Base-by-base conservation (phyloP, 108 stramenopile species). In the Fragilariopsis cylindrus region DNA sequence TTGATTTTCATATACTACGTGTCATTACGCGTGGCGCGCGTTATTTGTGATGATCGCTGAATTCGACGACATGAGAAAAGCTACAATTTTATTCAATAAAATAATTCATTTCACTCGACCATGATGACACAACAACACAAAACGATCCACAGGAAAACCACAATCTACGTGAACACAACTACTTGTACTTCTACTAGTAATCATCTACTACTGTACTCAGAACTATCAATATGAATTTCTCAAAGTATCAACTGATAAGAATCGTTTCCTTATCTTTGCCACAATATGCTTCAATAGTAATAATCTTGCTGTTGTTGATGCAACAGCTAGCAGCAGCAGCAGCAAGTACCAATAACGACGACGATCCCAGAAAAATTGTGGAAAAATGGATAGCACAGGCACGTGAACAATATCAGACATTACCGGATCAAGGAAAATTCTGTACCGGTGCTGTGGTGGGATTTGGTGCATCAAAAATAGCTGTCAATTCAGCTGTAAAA, bases 361-460 rank as follows among this genome's bases (percentile, higher is more conserved):
- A n/a, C 30, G 67, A 68, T 50, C 18, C 67, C 3, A 50, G 13
- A 6, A 21, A 52, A 11, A 52, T 50, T 30, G n/a, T 68, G 0
- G 21, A 68, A 68, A 48, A 68, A 40, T 68, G 67, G 67, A 9
- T 50, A 8, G 39, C 48, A n/a, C n/a, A 9, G 15, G 57, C 57
- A 9, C 48, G 63, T 62, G 46, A 77, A 66, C 70, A 72, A 49
- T 88, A 83, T 62, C 80, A 84, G 8, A 66, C 72, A 3, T 60
- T 88, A 11, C 77, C 84, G 21, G 77, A 81, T 3, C 55, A 72
- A 42, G 84, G 82, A 58, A 80, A 85, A 74, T 83, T 88, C 48
- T 79, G 75, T 18, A 74, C 76, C 6, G 82, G 82, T 7, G 87
- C 87, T 15, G 84, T 62, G 30, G 71, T 70, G 45, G 87, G 87